Base-by-base conservation (phyloP, 163 green algal species). In the Smithsoniella earleae region DNA sequence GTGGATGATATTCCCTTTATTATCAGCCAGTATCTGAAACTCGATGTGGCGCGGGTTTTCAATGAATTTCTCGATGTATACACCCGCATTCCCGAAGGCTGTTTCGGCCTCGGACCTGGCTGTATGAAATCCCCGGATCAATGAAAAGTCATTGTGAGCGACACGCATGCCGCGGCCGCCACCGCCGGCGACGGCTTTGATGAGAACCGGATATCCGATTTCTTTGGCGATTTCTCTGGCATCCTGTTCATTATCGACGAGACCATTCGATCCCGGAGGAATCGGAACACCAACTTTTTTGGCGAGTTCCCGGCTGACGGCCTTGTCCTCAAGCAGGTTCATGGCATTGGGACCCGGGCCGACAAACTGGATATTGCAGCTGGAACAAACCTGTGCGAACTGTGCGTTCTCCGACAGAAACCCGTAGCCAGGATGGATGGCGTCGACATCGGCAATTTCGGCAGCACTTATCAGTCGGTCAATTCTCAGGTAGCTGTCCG, bases 141-240 rank as follows among this genome's bases (percentile, higher is more conserved):
- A 79, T 62, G 92, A 87, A 1, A 78, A 82, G n/a, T 77, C 46
- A 46, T 40, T 82, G 46, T 72, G 45, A 80, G 88, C 93, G 58
- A 88, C 88, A 79, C 89, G 89, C 76, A 96, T 96, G 73, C 90
- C 90, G 62, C 91, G 93, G 55, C 90, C 90, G 38, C 90, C 90
- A 3, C 90, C 90, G 22, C 90, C 90, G 6, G 85, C 89, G 10
- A 89, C 92, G 1, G 90, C 90, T 55, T 96, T 96, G 46, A 96
- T 79, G 52, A 96, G 77, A 22, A 96, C 83, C 3, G 90, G 90
- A 52, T 88, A 91, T 16, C 90, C 90, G 8, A 94, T 84, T 49
- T 77, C 58, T 6, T 72, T 55, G 5, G 81, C 77, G n/a, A n/a
- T 43, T 79, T 36, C 10, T 8, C 25, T 16, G 3, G 36, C n/a